Conservation (phyloP, 2,329 filamentous ascomycete species). For the Macrophomina pseudophaseolina region DNA sequence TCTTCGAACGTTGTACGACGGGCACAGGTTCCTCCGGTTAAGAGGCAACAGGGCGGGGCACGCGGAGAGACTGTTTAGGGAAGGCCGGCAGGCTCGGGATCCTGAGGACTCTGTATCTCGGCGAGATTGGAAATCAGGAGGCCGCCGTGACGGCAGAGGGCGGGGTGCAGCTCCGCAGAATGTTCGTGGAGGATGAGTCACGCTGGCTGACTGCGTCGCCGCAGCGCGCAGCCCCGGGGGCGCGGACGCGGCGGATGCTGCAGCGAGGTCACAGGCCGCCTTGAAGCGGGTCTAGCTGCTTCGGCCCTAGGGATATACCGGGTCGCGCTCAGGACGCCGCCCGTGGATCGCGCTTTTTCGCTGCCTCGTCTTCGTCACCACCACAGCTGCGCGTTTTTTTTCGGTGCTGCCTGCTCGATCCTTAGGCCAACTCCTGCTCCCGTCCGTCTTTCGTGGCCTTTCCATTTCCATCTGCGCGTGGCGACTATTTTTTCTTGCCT, state of each 20-base stretch:
- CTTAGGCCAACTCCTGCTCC: slow-evolving; percentile 6
- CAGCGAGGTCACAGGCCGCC: slow-evolving; percentile 7
- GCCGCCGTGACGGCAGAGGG: slow-evolving; percentile 16
- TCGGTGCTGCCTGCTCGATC: slow-evolving; percentile 19
- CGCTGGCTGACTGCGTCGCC: slow-evolving; percentile 12
- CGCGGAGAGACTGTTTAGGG: slow-evolving; percentile 9
- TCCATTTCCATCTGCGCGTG: background rate
- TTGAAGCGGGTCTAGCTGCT: slow-evolving; percentile 6
- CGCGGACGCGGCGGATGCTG: slow-evolving; percentile 20
- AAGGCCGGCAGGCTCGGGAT: slow-evolving; percentile 5
- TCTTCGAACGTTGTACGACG: slow-evolving; percentile 83
- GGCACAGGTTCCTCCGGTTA: slow-evolving; percentile 36
- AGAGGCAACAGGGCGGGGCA: slow-evolving; percentile 12
- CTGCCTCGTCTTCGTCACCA: slow-evolving; percentile 17
- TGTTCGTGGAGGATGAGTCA: slow-evolving; percentile 25
- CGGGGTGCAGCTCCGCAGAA: slow-evolving; percentile 24
- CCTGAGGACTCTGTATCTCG: slow-evolving; percentile 8
- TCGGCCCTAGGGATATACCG: slow-evolving; percentile 20
- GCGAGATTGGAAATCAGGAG: slow-evolving; percentile 18
- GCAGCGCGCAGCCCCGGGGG: slow-evolving; percentile 8
- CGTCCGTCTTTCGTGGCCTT: slow-evolving; percentile 12
- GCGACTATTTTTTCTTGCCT: slow-evolving; percentile 1
- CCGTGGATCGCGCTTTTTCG: slow-evolving; percentile 18
- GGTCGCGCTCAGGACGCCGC: slow-evolving; percentile 5
- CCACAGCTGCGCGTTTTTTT: slow-evolving; percentile 2